Base-by-base conservation (phyloP, 139 green algal species). In the Tetraselmis striata region DNA sequence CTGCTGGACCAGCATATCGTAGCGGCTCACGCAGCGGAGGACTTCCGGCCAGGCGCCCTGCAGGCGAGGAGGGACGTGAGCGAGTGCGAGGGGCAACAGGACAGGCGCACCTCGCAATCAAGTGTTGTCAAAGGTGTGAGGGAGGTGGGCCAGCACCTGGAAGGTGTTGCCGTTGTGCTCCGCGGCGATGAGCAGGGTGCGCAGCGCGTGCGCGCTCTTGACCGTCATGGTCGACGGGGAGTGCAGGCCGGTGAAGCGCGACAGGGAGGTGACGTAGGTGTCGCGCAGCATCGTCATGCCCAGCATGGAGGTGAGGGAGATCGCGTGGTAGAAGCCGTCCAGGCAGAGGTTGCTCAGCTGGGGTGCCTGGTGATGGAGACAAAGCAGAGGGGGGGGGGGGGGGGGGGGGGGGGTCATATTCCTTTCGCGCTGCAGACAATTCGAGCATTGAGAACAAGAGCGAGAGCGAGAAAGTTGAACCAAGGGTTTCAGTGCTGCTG, bases 1-100 rank as follows among this genome's bases (percentile, higher is more conserved):
- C 27, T 97, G 84, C 87, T 97, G 91, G 89, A 95, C 88, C 84
- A 99, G 89, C 83, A 98, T 91, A 86, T 98, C 96, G 87, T 95
- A 98, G 27, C 95, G 92, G 26, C 91, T 97, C 76, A 98, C 92
- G 85, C 94, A 98, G 79, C 93, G 91, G 77, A 99, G 88, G 77
- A 98, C 88, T 81, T 98, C 93, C 25, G 90, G 86, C 96, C 96
- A 99, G 27, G 90, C 83, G 26, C 87, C 84, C 75, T 91, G 85
- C 76, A 91, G 75, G n/a, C n/a, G n/a, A n/a, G n/a, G n/a, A n/a
- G n/a, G n/a, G n/a, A n/a, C n/a, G n/a, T n/a, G n/a, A n/a, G n/a
- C n/a, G n/a, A n/a, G n/a, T n/a, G n/a, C n/a, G n/a, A n/a, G n/a
- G n/a, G n/a, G n/a, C n/a, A n/a, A n/a, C n/a, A n/a, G n/a, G n/a